Evolutionary conservation across 106 monocot species (phyloP).

Genomic region (Dactylorhiza incarnata): DNA sequence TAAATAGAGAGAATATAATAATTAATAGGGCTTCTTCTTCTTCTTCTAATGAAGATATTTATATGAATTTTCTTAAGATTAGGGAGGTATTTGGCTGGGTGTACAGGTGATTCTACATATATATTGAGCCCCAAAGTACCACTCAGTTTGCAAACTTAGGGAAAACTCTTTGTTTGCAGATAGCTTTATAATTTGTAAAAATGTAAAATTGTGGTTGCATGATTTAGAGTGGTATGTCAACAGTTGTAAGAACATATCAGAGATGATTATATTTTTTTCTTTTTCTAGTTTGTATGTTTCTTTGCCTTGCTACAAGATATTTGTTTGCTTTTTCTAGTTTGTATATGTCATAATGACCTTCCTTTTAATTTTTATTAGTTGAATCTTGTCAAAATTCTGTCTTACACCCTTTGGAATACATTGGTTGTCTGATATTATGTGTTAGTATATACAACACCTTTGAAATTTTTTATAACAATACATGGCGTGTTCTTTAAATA

Average conservation of each 20-base stretch:
- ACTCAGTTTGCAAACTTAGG: neutral
- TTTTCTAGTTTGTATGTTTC: neutral
- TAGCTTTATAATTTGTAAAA: neutral
- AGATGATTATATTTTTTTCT: neutral
- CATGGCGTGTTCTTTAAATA: neutral
- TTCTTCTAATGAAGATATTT: neutral
- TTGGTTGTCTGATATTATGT: neutral
- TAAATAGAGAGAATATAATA: neutral
- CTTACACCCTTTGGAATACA: neutral
- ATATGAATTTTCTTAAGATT: neutral
- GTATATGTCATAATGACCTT: no score
- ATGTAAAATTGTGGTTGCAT: neutral
- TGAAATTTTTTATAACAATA: neutral
- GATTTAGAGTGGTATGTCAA: neutral
- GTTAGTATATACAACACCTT: neutral
- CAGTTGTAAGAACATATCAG: neutral
- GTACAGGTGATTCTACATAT: neutral
- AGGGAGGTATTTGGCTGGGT: constrained; percentile 3
- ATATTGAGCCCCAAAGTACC: constrained; percentile 1
- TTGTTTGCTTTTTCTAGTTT: neutral
- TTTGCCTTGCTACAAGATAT: neutral
- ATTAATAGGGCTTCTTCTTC: neutral
- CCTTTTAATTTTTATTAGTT: no score
- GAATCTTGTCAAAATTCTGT: no score
- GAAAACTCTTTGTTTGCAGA: constrained; percentile 3